phyloP scores from a whole-genome alignment of 192 early-diverging fungal genomes.

The Podila epigama region DNA sequence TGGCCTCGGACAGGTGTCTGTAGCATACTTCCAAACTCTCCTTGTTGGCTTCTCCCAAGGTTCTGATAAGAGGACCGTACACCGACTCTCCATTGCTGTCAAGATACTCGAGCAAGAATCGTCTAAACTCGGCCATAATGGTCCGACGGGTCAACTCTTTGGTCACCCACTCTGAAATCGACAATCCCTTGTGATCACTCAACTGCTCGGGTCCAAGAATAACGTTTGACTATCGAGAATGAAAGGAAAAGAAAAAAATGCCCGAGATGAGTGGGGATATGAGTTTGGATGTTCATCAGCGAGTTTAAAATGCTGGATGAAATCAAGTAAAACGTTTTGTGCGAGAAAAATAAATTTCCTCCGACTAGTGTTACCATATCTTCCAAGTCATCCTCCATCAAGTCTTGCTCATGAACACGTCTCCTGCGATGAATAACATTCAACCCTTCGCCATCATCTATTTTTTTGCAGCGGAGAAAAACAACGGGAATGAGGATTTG shows the following conservation, averaged over 20 bases:
- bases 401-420: conserved; percentile 38
- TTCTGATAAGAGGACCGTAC: conserved; percentile 90
- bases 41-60: conserved; percentile 80
- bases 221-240: conserved; percentile 20
- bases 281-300: too few relatives aligned
- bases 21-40: conserved; percentile 92
- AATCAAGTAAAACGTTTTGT: too few relatives aligned
- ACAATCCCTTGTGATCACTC: conserved; percentile 80
- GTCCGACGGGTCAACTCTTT: conserved; percentile 85
- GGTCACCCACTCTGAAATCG: conserved; percentile 85
- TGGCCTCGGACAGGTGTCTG: conserved; percentile 78
- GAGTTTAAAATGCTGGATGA: too few relatives aligned
- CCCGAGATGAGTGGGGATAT: too few relatives aligned
- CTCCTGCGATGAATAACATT: conserved; percentile 44
- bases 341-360: neutral
- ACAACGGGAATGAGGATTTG: neutral
- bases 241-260: neutral
- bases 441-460: conserved; percentile 23
- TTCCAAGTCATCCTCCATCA: conserved; percentile 44
- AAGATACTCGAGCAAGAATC: conserved; percentile 88
- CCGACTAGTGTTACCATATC: conserved; percentile 26
- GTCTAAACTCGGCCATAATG: conserved; percentile 86
- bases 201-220: conserved; percentile 69
- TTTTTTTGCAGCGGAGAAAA: neutral
- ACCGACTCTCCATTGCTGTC: conserved; percentile 88